phyloP scores from a whole-genome alignment of 2,329 filamentous ascomycete species.

The Saccharata proteae region DNA sequence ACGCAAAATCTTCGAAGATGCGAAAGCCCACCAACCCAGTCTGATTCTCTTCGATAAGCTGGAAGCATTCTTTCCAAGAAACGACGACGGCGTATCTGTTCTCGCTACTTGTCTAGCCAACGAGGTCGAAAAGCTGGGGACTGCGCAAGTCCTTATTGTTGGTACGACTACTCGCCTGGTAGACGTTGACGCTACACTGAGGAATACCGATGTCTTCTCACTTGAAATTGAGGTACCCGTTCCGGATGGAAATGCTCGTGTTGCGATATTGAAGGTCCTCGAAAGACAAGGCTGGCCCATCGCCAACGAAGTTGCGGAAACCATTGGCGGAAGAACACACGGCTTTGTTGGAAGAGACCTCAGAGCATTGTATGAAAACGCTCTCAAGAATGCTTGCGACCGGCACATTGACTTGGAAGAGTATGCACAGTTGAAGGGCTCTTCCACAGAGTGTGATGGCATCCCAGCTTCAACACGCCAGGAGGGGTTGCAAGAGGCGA shows the following conservation, averaged over 20 bases:
- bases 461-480: neutral
- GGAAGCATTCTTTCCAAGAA: conserved; percentile 53
- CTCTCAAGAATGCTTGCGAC: conserved; percentile 5
- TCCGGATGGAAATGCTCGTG: conserved; percentile 58
- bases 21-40: conserved; percentile 57
- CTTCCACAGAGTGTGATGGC: neutral
- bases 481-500: neutral
- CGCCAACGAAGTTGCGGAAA: conserved; percentile 40
- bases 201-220: conserved; percentile 52
- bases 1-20: conserved; percentile 57
- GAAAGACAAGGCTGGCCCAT: conserved; percentile 13
- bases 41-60: conserved; percentile 71
- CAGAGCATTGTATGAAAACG: conserved; percentile 36
- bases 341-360: conserved; percentile 78
- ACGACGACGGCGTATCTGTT: conserved; percentile 27
- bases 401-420: conserved; percentile 1
- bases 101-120: conserved; percentile 5
- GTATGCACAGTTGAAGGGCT: neutral
- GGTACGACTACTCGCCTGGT: conserved; percentile 62
- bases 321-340: conserved; percentile 64
- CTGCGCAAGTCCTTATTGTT: conserved; percentile 54
- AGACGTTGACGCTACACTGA: conserved; percentile 59
- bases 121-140: conserved; percentile 6
- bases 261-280: conserved; percentile 52
- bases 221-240: conserved; percentile 63